Conservation (phyloP, 2,329 filamentous ascomycete species). For the Paraconiothyrium sp. region DNA sequence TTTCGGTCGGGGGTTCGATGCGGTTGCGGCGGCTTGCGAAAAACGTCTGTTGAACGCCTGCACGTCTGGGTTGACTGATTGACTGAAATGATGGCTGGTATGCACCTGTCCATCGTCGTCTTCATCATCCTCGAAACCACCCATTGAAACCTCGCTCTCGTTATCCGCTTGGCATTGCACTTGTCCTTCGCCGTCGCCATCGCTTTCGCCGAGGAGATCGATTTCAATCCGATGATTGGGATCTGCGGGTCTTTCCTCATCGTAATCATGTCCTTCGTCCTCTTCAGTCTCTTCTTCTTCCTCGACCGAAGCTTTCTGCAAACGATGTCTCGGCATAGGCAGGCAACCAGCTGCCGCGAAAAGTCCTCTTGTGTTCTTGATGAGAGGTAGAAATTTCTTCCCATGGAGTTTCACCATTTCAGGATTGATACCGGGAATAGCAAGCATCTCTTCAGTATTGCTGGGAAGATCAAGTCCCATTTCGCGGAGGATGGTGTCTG, state of each 20-base stretch:
- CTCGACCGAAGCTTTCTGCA: conserved; percentile 18
- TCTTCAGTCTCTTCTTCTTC: conserved; percentile 44
- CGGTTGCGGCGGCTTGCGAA: conserved; percentile 30
- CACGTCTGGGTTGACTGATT: conserved; percentile 36
- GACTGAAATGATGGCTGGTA: conserved; percentile 43
- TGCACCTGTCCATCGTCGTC: conserved; percentile 30
- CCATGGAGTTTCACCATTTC: conserved; percentile 72
- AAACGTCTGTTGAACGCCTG: conserved; percentile 41
- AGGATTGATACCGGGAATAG: conserved; percentile 69
- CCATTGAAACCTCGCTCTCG: conserved; percentile 35
- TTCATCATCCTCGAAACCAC: conserved; percentile 34
- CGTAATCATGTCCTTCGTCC: conserved; percentile 49
- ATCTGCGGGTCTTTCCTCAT: conserved; percentile 52
- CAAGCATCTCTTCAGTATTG: conserved; percentile 68
- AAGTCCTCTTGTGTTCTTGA: conserved; percentile 52
- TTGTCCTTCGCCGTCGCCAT: conserved; percentile 32
- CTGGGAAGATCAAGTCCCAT: conserved; percentile 78
- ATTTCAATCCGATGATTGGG: conserved; percentile 61
- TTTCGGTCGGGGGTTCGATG: conserved; percentile 16
- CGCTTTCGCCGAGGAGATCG: conserved; percentile 51
- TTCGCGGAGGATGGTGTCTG: conserved; percentile 72
- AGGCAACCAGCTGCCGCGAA: conserved; percentile 23
- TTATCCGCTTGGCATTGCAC: conserved; percentile 21
- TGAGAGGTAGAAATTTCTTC: conserved; percentile 66
- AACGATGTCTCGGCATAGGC: conserved; percentile 27